Conservation (phyloP, 2,329 filamentous ascomycete genomes). For the Septoria petroselini region DNA sequence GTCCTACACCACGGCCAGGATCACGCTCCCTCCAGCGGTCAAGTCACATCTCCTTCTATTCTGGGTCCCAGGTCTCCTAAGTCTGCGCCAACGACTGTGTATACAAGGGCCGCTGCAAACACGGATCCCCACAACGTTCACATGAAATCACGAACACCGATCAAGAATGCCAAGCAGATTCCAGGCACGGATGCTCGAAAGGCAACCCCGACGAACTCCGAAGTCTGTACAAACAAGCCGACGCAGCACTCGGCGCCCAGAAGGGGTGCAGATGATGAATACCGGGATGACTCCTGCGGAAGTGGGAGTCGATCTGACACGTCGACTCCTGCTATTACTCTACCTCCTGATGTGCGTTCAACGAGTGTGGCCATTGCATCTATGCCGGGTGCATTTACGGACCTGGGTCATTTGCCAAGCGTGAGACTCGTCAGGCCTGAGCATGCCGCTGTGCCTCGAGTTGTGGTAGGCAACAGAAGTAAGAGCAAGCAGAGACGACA, state of each 20-base stretch:
- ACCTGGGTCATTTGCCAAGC: conserved; percentile 27
- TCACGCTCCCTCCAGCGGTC: not conserved
- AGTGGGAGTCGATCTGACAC: conserved; percentile 2
- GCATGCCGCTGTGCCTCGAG: conserved; percentile 28
- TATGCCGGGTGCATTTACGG: not conserved
- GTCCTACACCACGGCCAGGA: conserved; percentile 10
- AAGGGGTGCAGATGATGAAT: not conserved
- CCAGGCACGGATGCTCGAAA: conserved; percentile 7
- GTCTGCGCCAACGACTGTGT: too few relatives aligned
- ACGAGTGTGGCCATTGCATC: not conserved
- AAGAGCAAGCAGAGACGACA: conserved; percentile 4
- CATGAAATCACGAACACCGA: conserved; percentile 1
- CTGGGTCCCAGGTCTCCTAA: conserved; percentile 9
- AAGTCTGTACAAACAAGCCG: conserved; percentile 8
- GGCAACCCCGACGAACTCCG: not conserved
- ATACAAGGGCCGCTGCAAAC: not conserved
- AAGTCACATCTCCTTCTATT: not conserved
- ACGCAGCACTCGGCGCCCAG: conserved; percentile 15
- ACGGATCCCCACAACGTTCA: not conserved
- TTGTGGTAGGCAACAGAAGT: conserved; percentile 4
- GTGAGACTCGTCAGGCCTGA: conserved; percentile 33
- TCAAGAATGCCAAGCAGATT: conserved; percentile 9
- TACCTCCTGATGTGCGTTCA: not conserved
- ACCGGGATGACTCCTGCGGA: not conserved
- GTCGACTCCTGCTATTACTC: not conserved